Percentiles rank a stretch among this genome's conserved stretches.
These are phyloP conservation scores for Chlorella vulgaris DNA, from an alignment of 139 green algal species.

Conservation along the genomic window DNA sequence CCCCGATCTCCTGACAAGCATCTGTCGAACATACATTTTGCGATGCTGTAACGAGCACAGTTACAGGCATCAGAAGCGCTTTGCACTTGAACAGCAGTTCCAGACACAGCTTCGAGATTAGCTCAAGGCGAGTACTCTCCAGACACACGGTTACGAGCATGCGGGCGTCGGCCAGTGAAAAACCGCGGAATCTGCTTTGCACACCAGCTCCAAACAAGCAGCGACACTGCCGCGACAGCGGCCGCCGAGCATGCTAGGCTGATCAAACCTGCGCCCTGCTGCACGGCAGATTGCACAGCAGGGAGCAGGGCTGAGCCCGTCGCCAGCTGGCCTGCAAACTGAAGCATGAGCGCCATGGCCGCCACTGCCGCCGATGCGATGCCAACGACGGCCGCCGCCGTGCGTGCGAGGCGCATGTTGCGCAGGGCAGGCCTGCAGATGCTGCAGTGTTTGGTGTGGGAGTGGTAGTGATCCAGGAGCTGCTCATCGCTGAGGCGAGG, in stretches of 20 bases:
- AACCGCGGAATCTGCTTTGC: conserved; percentile 8
- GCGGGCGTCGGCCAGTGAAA: conserved; percentile 20
- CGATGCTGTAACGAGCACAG: too few species aligned
- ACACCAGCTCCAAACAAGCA: conserved; percentile 9
- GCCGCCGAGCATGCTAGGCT: neutral
- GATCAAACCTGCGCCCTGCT: neutral
- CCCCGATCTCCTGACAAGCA: too few species aligned
- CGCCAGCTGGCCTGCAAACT: neutral
- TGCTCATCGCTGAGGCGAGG: conserved; percentile 3
- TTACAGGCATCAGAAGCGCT: neutral
- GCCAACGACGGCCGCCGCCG: conserved; percentile 5
- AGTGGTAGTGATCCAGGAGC: conserved; percentile 47
- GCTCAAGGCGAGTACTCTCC: conserved; percentile 29
- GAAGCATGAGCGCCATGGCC: neutral
- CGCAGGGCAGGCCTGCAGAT: conserved; percentile 19
- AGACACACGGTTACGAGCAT: conserved; percentile 25
- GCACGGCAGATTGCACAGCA: neutral
- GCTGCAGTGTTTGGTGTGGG: conserved; percentile 35
- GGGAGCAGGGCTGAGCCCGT: neutral
- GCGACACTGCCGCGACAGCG: conserved; percentile 1
- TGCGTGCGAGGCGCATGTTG: conserved; percentile 6
- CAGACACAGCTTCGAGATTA: neutral
- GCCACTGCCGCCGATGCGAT: neutral
- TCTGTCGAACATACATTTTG: too few species aligned
- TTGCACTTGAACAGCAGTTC: neutral